These are phyloP conservation scores for Pyrenochaeta sp. DNA, from an alignment of 2,329 filamentous ascomycete genomes.

Conservation along the genomic window DNA sequence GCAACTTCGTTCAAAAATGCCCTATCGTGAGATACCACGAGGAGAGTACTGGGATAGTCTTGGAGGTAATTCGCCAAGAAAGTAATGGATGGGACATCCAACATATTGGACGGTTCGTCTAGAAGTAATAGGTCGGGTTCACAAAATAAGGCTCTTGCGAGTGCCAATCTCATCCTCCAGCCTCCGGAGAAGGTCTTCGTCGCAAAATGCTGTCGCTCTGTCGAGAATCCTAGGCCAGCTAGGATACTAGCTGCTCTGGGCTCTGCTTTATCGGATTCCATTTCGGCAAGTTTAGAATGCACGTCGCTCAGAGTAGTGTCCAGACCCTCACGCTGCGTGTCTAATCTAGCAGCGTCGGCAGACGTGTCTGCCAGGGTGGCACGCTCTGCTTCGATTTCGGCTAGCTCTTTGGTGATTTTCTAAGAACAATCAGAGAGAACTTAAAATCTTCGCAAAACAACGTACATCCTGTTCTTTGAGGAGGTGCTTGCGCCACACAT, in stretches of 20 bases:
- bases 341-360: constrained; percentile 82
- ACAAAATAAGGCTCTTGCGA: constrained; percentile 95
- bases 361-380: constrained; percentile 89
- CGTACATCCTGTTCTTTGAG: constrained; percentile 84
- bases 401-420: constrained; percentile 80
- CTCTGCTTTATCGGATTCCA: constrained; percentile 99
- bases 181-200: constrained; percentile 99
- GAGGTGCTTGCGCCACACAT: constrained; percentile 97
- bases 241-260: constrained; percentile 94
- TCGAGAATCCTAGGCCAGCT: constrained; percentile 94
- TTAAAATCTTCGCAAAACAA: constrained; percentile 15
- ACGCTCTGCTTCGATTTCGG: constrained; percentile 79
- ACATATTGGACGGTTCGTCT: constrained; percentile 99
- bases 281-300: constrained; percentile 90
- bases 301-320: constrained; percentile 92
- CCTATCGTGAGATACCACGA: constrained; percentile 98
- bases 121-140: constrained; percentile 95
- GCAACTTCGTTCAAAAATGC: constrained; percentile 98
- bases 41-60: constrained; percentile 88
- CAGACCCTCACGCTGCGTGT: constrained; percentile 86
- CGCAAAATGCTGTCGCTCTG: constrained; percentile 88
- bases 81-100: constrained; percentile 99
- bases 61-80: constrained; percentile 97
- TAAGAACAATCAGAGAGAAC: constrained; percentile 34
- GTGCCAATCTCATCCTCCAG: constrained; percentile 98